A percentile compares a stretch with the other conserved stretches of the same genome.
phyloP scores from a whole-genome alignment of 176 grass and related monocot species.

The barley (Hordeum vulgare) region MorexV3_pseudomolecules_assembly NC_058523.1:547302599-547303098 shows the following conservation, averaged over 20 bases:
- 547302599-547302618: background rate
- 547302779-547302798: background rate
- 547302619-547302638: background rate
- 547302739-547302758: background rate
- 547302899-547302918: background rate
- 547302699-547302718: background rate
- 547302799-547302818: background rate
- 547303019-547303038: background rate
- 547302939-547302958: background rate
- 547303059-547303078: background rate
- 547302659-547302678: background rate
- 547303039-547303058: background rate
- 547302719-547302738: background rate
- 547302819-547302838: background rate
- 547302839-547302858: background rate
- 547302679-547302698: background rate
- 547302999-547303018: background rate
- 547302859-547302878: background rate
- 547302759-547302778: background rate
- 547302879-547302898: background rate
- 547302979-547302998: background rate
- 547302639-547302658: background rate
- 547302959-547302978: background rate
- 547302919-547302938: background rate
- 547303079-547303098: too few species aligned